Evolutionary conservation across 164 flowering plant genomes (phyloP).

Genomic region (Aristolochia fimbriata): DNA sequence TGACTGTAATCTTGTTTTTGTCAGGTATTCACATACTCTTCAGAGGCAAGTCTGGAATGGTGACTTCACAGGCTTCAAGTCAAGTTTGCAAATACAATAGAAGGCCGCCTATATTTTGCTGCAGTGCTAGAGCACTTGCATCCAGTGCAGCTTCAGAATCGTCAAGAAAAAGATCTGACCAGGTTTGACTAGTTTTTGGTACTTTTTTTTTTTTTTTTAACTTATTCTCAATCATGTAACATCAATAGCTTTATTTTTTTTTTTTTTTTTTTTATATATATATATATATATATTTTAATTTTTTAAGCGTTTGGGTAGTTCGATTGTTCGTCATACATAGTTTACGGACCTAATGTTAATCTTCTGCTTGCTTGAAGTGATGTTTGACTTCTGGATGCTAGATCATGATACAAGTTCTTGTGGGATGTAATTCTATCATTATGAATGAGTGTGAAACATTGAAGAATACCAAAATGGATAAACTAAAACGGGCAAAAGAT

Average conservation of each 20-base stretch:
- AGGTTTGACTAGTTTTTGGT: slow-evolving; percentile 10
- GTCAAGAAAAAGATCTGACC: slow-evolving; percentile 7
- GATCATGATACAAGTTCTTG: not conserved
- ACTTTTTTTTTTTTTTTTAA: not conserved
- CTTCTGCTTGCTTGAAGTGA: not conserved
- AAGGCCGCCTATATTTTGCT: slow-evolving; percentile 8
- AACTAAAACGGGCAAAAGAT: not conserved
- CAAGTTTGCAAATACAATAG: slow-evolving; percentile 4
- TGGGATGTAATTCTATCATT: not conserved
- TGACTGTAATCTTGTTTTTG: not conserved
- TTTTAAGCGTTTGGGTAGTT: no score
- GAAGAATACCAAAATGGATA: not conserved
- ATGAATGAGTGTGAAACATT: not conserved
- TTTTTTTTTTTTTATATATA: no score
- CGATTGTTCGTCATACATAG: not conserved
- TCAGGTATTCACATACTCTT: slow-evolving; percentile 12
- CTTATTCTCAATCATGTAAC: not conserved
- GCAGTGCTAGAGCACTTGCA: slow-evolving; percentile 17
- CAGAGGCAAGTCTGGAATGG: slow-evolving; percentile 7
- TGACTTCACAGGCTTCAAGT: slow-evolving; percentile 6
- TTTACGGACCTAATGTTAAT: not conserved
- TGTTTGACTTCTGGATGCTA: not conserved
- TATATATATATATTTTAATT: no score
- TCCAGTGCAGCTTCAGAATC: slow-evolving; percentile 23
- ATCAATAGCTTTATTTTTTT: not conserved